Evolutionary conservation across 805 yeast genomes (phyloP), one percentile per base, ranked within the genome.

Genomic region (Dipodascus geniculatus): DNA sequence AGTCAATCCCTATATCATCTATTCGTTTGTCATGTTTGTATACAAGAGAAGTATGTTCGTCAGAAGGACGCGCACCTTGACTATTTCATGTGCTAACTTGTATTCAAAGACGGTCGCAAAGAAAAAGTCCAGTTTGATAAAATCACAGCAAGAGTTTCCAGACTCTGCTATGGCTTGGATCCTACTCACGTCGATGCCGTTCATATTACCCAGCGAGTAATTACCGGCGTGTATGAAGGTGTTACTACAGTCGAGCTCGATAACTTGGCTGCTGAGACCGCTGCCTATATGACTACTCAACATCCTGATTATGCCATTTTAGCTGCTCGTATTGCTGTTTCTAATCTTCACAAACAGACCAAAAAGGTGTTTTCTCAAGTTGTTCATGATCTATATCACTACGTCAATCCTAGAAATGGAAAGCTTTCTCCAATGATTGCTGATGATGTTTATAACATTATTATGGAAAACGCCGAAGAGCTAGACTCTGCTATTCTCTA

Each of bases 301-400:
- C 98, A 91, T 69, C 98, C 98, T n/a, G 98, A 93, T 72, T 90
- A 91, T 64, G 96, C 97, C 23, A 81, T 83, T 48, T 76, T 89
- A 62, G 97, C 97, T 53, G 97, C 98, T 35, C 83, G 99, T 73
- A 85, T 91, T 57, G 97, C 98, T 20, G 83, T 93, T 53, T 87
- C 96, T 47, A 88, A 88, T 69, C 76, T 93, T 66, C 97, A 91
- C 74, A 90, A 90, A 72, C 96, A 89, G 72, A 90, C 97, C 52
- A 85, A 88, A 56, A 85, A 86, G 70, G 85, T 77, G 64, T 91
- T 86, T 63, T 83, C 95, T 42, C 82, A 81, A 61, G 95, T 88
- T 50, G 72, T 86, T 53, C 77, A 77, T 56, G 83, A 83, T 55
- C 75, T 91, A 61, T 88, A 82, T 70, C 75, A 75, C 58, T 91